phyloP scores from a whole-genome alignment of 305 asterid species.

The Fraxinus dipetala region DNA sequence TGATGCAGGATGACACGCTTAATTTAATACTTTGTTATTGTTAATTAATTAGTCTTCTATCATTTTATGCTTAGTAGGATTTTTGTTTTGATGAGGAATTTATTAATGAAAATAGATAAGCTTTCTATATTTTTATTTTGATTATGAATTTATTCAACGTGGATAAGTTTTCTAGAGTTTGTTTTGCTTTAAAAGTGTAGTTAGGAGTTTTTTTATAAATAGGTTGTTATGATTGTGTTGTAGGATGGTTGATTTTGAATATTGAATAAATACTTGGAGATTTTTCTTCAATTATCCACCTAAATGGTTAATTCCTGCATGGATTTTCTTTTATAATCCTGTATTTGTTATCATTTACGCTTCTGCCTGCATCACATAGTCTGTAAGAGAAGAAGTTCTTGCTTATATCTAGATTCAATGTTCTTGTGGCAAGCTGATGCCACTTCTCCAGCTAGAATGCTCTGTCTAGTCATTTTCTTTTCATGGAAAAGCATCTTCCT shows the following conservation, averaged over 20 bases:
- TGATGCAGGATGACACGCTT: not conserved
- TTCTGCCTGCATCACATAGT: not conserved
- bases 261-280: not conserved
- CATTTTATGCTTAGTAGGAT: too few species aligned
- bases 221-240: not conserved
- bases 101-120: not conserved
- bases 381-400: not conserved
- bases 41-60: not conserved
- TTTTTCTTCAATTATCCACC: not conserved
- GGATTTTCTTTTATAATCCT: not conserved
- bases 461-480: not conserved
- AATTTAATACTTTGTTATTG: not conserved
- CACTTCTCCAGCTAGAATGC: not conserved
- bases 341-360: not conserved
- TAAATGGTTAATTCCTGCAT: not conserved
- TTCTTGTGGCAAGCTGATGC: not conserved
- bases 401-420: not conserved
- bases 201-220: not conserved
- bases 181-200: not conserved
- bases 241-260: not conserved
- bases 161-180: not conserved
- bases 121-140: not conserved
- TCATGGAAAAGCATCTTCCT: not conserved
- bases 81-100: not conserved
- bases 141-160: not conserved